phyloP scores from a whole-genome alignment of 495 filamentous ascomycete genomes.

The Acidomyces sp. region DNA sequence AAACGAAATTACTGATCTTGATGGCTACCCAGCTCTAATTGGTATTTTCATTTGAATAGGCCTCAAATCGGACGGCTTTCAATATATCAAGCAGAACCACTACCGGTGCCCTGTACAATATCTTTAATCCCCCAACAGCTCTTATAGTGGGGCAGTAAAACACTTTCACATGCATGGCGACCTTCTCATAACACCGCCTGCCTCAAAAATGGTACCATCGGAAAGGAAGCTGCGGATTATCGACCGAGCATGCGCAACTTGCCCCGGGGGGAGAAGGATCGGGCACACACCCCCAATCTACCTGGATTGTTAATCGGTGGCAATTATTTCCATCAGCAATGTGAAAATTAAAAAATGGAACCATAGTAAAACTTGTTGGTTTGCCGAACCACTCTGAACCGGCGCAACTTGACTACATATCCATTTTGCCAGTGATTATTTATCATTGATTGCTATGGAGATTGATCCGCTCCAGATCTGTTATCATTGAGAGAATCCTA shows the following conservation, averaged over 20 bases:
- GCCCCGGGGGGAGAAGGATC: constrained; percentile 35
- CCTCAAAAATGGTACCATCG: constrained; percentile 39
- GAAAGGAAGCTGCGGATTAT: constrained; percentile 43
- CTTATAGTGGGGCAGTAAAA: no score
- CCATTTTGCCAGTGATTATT: constrained; percentile 45
- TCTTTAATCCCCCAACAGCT: no score
- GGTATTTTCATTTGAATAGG: no score
- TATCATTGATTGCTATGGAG: constrained; percentile 25
- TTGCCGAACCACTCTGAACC: constrained; percentile 45
- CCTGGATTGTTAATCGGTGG: constrained; percentile 52
- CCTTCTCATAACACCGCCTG: no score
- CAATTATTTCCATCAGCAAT: constrained; percentile 42
- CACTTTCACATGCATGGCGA: no score
- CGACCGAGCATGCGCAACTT: constrained; percentile 8
- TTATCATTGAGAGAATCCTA: neutral
- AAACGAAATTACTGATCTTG: no score
- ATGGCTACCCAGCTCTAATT: no score
- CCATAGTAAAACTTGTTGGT: constrained; percentile 46
- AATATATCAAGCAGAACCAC: no score
- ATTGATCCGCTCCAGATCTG: neutral
- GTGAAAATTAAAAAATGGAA: constrained; percentile 41
- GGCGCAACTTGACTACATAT: constrained; percentile 55
- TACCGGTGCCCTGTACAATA: no score
- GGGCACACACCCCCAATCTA: constrained; percentile 44
- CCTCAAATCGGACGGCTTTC: no score